phyloP scores from a whole-genome alignment of 352 stramenopile species.

The Halophytophthora batemanensis region DNA sequence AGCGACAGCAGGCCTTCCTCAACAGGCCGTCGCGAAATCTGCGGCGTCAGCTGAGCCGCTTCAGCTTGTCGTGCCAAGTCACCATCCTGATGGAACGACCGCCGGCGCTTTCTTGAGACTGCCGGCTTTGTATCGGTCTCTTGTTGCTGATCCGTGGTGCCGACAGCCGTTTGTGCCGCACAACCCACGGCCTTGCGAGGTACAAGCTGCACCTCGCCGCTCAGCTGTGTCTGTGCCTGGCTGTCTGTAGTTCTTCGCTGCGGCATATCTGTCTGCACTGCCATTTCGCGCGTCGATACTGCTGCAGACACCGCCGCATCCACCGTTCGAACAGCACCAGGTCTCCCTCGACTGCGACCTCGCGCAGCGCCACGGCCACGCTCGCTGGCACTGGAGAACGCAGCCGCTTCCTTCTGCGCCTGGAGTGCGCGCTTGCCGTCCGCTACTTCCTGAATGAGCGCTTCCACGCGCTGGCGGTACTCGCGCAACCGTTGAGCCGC shows the following conservation, averaged over 20 bases:
- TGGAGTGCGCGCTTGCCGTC: conserved; percentile 14
- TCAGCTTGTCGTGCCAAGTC: neutral
- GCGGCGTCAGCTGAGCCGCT: conserved; percentile 9
- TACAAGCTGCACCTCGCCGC: conserved; percentile 11
- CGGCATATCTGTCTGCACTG: conserved; percentile 18
- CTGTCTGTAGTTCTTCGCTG: conserved; percentile 1
- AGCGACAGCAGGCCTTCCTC: neutral
- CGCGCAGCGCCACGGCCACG: neutral
- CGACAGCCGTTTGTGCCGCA: conserved; percentile 17
- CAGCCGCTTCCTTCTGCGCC: conserved; percentile 14
- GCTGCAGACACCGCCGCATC: neutral
- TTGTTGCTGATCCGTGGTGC: neutral
- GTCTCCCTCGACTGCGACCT: no score
- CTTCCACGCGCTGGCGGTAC: conserved; percentile 58
- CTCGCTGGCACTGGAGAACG: neutral
- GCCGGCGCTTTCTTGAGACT: conserved; percentile 4
- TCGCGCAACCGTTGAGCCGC: conserved; percentile 52
- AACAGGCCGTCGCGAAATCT: conserved; percentile 4
- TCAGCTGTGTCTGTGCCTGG: conserved; percentile 24
- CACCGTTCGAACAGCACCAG: neutral
- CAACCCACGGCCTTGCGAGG: conserved; percentile 5
- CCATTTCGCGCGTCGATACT: neutral
- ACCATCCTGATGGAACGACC: neutral
- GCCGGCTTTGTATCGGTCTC: conserved; percentile 5
- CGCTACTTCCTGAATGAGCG: conserved; percentile 30